phyloP scores from a whole-genome alignment of 2,329 filamentous ascomycete species.

The Colletotrichum lini region DNA sequence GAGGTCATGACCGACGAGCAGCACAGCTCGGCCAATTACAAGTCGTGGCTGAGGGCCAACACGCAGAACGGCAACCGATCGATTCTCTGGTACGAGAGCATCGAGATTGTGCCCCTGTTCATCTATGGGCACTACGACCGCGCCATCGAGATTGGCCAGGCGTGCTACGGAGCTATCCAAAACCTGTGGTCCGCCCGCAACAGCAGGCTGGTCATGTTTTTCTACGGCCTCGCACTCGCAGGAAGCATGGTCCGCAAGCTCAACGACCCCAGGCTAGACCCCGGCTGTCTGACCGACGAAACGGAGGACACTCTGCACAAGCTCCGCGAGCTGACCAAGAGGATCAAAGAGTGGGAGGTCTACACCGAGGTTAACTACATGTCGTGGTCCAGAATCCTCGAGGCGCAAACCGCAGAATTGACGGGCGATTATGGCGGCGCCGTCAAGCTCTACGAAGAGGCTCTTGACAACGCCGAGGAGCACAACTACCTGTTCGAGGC shows the following conservation, averaged over 20 bases:
- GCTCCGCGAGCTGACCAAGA: constrained; percentile 69
- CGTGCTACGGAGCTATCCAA: constrained; percentile 61
- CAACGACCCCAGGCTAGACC: constrained; percentile 61
- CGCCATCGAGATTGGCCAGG: constrained; percentile 70
- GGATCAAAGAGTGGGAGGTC: constrained; percentile 74
- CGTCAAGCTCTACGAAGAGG: constrained; percentile 77
- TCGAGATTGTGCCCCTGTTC: constrained; percentile 74
- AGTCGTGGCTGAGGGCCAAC: constrained; percentile 68
- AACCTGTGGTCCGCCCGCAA: constrained; percentile 73
- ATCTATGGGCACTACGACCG: constrained; percentile 74
- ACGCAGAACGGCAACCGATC: constrained; percentile 74
- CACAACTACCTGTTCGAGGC: constrained; percentile 79
- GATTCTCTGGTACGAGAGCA: constrained; percentile 76
- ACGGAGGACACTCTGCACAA: constrained; percentile 65
- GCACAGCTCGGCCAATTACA: constrained; percentile 72
- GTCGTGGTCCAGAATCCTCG: constrained; percentile 76
- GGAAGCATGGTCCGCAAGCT: constrained; percentile 65
- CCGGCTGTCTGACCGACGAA: constrained; percentile 60
- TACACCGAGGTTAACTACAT: constrained; percentile 81
- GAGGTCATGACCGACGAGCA: constrained; percentile 78
- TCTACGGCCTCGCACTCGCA: constrained; percentile 71
- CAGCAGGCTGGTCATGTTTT: constrained; percentile 70
- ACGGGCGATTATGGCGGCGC: constrained; percentile 69
- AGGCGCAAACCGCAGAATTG: constrained; percentile 78
- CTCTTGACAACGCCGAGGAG: constrained; percentile 79